Base-by-base conservation (phyloP, 192 early-diverging fungal species). In the Coemansia sp. region DNA sequence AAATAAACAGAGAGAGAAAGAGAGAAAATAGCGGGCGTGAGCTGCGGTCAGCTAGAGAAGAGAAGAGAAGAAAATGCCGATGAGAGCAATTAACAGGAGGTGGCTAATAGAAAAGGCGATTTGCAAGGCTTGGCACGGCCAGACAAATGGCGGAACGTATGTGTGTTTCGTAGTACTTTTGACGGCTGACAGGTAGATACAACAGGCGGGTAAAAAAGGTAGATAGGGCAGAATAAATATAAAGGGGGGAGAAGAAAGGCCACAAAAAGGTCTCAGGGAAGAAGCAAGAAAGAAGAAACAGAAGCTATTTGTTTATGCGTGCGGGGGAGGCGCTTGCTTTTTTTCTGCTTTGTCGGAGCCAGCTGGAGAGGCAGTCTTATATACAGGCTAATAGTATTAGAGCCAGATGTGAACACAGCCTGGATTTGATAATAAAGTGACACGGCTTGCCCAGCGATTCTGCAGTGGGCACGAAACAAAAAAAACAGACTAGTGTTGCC, bases 371-470 rank as follows among this genome's bases (percentile, higher is more conserved):
- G 3, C 39, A 42, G 39, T 42, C 13, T 42, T 42, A 42, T 42
- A 42, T 42, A 42, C 39, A 42, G 39, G 39, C 39, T 42, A 42
- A 42, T 42, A 16, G 39, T 42, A 42, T 42, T 42, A 42, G 39
- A 13, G 39, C 4, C 39, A 10, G 39, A 42, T 42, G 39, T 42
- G 39, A 42, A 42, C 39, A 42, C 39, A 18, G 39, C 39, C 39
- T 42, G 39, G 39, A 42, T 42, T 42, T 42, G 14, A 42, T 42
- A 42, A 42, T 42, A 42, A 16, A 42, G 13, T 42, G 39, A 42
- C 16, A 42, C 39, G 39, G 39, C 39, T 42, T 42, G 39, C 14
- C n/a, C 39, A 18, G 39, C 39, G 39, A 42, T 42, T 42, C 39
- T 42, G 39, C 39, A 16, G 39, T 13, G 39, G 39, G 39, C 39